A percentile compares a stretch with the other conserved stretches of the same genome.
Conservation (phyloP, 2,329 filamentous ascomycete genomes). For the Parafenestella ontariensis region DNA sequence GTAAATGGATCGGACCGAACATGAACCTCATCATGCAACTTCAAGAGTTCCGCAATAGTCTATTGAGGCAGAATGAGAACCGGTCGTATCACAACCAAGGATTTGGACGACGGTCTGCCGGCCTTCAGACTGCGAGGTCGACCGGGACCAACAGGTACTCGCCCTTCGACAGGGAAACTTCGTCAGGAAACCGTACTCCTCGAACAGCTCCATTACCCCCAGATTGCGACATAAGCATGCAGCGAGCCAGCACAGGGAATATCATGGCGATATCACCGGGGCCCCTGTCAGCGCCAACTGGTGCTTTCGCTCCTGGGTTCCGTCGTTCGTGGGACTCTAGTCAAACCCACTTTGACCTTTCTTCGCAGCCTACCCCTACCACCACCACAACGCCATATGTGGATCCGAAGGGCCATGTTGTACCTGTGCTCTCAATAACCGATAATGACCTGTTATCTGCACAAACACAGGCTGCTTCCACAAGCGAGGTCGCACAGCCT, state of each 20-base stretch:
- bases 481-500: constrained; percentile 17
- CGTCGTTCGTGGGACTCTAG: constrained; percentile 51
- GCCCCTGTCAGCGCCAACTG: constrained; percentile 49
- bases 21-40: constrained; percentile 92
- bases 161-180: constrained; percentile 40
- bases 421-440: constrained; percentile 46
- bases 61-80: constrained; percentile 45
- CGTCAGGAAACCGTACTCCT: constrained; percentile 45
- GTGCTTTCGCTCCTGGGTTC: constrained; percentile 46
- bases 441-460: constrained; percentile 26
- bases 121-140: constrained; percentile 34
- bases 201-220: constrained; percentile 49
- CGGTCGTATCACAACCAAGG: constrained; percentile 40
- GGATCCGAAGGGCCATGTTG: constrained; percentile 46
- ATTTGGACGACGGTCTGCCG: constrained; percentile 44
- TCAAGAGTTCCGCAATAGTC: constrained; percentile 73
- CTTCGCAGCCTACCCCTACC: constrained; percentile 36
- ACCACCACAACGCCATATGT: constrained; percentile 42
- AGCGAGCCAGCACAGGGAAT: constrained; percentile 54
- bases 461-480: constrained; percentile 5
- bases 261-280: constrained; percentile 52
- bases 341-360: constrained; percentile 43
- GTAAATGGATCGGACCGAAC: constrained; percentile 87
- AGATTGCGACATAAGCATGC: constrained; percentile 57
- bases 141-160: constrained; percentile 38